Percentiles rank a stretch among this genome's conserved stretches.
Evolutionary conservation across 208 protist species (phyloP).

Genomic region (Leishmania major): DNA sequence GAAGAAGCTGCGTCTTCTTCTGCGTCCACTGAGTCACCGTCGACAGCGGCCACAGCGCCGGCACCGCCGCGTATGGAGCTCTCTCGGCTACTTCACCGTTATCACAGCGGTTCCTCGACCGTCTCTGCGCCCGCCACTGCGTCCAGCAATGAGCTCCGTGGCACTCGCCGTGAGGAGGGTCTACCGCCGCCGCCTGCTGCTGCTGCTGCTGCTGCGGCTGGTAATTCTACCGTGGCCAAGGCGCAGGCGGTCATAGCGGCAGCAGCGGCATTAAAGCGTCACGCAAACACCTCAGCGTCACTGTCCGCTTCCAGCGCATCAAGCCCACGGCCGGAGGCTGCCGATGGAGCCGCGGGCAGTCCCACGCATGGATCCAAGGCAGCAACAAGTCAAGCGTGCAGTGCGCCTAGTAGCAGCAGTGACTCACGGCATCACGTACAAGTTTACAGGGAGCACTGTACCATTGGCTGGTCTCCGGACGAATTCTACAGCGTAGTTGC

Average conservation of each 20-base stretch:
- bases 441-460: constrained; percentile 79
- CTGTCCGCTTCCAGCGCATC: neutral
- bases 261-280: constrained; percentile 16
- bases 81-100: constrained; percentile 9
- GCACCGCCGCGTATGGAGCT: constrained; percentile 24
- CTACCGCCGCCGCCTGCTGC: neutral
- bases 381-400: neutral
- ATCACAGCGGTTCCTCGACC: neutral
- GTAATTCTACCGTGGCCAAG: constrained; percentile 27
- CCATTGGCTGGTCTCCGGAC: constrained; percentile 71
- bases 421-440: constrained; percentile 36
- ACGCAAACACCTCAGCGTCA: neutral
- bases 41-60: neutral
- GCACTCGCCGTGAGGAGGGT: neutral
- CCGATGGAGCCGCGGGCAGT: neutral
- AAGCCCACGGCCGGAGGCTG: neutral
- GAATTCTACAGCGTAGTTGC: constrained; percentile 77
- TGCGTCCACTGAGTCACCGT: neutral
- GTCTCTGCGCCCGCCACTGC: neutral
- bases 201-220: neutral
- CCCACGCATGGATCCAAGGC: neutral
- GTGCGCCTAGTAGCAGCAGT: constrained; percentile 3
- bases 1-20: neutral
- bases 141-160: neutral
- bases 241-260: constrained; percentile 44